Percentiles rank a stretch among this genome's conserved stretches.
These are phyloP conservation scores for Rhodotorula kratochvilovae DNA, from an alignment of 768 basidiomycete genomes.

Conservation along the genomic window DNA sequence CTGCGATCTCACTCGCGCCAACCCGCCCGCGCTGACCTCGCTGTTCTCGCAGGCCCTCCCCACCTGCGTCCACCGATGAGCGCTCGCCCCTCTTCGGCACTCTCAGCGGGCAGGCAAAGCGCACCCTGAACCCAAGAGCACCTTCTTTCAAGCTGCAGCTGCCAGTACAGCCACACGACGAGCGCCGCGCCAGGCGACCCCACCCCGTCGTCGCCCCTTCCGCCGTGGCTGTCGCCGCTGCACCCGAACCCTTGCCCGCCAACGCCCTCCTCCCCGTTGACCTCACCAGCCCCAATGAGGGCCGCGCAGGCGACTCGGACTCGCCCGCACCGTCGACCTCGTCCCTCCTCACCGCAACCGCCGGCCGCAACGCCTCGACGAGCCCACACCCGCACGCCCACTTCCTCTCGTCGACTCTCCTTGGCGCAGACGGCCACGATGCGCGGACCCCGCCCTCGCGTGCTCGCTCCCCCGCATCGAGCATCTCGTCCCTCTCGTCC, in stretches of 20 bases:
- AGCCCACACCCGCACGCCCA: background rate
- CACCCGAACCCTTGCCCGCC: background rate
- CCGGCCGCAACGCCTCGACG: background rate
- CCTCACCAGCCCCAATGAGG: background rate
- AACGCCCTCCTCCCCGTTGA: background rate
- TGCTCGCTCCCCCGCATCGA: background rate
- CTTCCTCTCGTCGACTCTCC: background rate
- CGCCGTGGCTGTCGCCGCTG: background rate
- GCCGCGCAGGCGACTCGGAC: background rate
- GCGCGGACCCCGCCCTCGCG: too few relatives aligned
- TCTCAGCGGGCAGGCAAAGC: background rate
- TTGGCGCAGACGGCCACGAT: too few relatives aligned
- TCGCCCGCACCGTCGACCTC: background rate
- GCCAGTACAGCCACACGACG: background rate
- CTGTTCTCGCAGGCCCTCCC: background rate
- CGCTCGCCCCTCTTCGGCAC: background rate
- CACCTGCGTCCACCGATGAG: background rate
- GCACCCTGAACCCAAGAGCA: background rate
- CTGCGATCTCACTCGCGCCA: rapidly evolving
- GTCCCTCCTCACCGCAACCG: background rate
- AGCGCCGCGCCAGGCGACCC: too few relatives aligned
- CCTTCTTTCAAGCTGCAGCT: background rate
- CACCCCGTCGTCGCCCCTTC: background rate
- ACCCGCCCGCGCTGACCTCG: background rate
- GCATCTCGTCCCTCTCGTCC: slow-evolving; percentile 9